phyloP scores from a whole-genome alignment of 352 stramenopile species.

The Phytophthora pinifolia region DNA sequence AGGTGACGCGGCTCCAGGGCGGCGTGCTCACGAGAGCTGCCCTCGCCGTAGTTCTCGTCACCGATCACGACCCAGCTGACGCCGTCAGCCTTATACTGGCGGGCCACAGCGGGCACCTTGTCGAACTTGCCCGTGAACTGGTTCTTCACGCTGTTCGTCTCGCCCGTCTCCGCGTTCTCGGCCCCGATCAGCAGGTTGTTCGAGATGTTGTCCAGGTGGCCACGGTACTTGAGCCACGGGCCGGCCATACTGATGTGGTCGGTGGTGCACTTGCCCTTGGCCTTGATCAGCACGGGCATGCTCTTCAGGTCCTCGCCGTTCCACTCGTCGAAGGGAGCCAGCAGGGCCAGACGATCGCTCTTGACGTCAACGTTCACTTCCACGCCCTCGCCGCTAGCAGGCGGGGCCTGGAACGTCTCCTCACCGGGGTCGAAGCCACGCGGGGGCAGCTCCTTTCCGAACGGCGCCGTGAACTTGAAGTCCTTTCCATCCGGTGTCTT shows the following conservation, averaged over 20 bases:
- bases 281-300: slow-evolving; percentile 93
- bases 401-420: slow-evolving; percentile 92
- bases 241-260: slow-evolving; percentile 95
- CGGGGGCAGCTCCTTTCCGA: slow-evolving; percentile 90
- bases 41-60: slow-evolving; percentile 95
- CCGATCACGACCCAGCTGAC: slow-evolving; percentile 92
- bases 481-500: slow-evolving; percentile 78
- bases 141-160: slow-evolving; percentile 93
- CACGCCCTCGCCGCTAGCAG: slow-evolving; percentile 59
- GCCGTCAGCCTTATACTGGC: slow-evolving; percentile 91
- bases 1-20: slow-evolving; percentile 92
- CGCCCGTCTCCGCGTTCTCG: slow-evolving; percentile 91
- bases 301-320: slow-evolving; percentile 86
- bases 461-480: slow-evolving; percentile 91
- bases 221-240: slow-evolving; percentile 94
- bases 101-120: slow-evolving; percentile 89
- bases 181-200: slow-evolving; percentile 95
- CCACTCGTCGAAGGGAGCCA: slow-evolving; percentile 90
- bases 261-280: slow-evolving; percentile 95
- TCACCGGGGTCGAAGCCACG: slow-evolving; percentile 91
- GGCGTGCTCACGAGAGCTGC: slow-evolving; percentile 91
- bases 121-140: slow-evolving; percentile 85
- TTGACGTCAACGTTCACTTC: slow-evolving; percentile 80
- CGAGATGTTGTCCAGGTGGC: slow-evolving; percentile 94
- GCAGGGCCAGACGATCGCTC: slow-evolving; percentile 87